Evolutionary conservation across 768 basidiomycete genomes (phyloP), one percentile per base, ranked within the genome.

Genomic region (Myochromella boudieri): DNA sequence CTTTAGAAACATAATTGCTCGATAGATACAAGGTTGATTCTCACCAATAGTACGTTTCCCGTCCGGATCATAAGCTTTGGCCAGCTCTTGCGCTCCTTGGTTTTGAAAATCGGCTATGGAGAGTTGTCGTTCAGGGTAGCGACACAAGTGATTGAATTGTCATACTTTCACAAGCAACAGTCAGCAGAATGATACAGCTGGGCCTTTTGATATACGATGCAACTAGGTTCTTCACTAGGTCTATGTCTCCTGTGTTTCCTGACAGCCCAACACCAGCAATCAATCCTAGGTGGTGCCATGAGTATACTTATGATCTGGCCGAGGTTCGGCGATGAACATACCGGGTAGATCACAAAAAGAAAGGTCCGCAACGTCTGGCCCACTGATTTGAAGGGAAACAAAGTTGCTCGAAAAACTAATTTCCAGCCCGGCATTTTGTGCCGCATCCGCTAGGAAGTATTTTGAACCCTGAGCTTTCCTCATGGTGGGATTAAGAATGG

Each of bases 71-170:
- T 75, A 65, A 11, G 66, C 40, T 55, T 81, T 83, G 0, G 85
- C 80, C 0, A 91, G 66, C n/a, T 75, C 68, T 48, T 84, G 81
- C 0, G 87, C 87, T 0, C 82, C 84, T 60, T 91, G 87, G 33
- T 87, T 91, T 54, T 90, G 85, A 15, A 86, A 87, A 51, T 91
- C 87, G 42, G 86, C 89, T 91, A 37, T 31, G 1, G 24, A 34
- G 34, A 24, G 8, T 21, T 14, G 44, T 8, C 37, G 33, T 46
- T n/a, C n/a, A n/a, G n/a, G 33, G 5, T 10, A 37, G 15, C 11
- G 21, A 18, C 38, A 17, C 42, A 42, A n/a, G 29, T 10, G 25
- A 25, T 14, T 11, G 36, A 32, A 25, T 15, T 15, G 25, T 9
- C 77, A 48, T 45, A 84, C 84, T 84, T 62, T 85, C 83, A 53